Evolutionary conservation across 768 basidiomycete genomes (phyloP).

Genomic region (Cystofilobasidium ferigula): DNA sequence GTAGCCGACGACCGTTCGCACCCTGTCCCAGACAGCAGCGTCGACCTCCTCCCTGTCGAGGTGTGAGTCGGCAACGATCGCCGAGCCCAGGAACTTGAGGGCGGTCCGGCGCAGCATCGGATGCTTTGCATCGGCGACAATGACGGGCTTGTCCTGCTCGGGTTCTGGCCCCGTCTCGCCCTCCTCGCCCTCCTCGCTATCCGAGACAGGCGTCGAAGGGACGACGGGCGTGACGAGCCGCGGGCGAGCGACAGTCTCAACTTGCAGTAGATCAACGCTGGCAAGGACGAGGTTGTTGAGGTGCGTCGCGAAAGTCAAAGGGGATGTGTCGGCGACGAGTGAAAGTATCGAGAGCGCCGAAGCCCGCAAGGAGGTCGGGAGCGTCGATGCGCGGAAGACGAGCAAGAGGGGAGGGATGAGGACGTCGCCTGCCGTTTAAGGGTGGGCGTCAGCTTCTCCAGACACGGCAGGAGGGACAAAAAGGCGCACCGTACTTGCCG

Average conservation of each 20-base stretch:
- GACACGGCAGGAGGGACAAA: neutral
- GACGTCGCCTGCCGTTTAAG: slow-evolving; percentile 44
- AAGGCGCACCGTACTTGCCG: slow-evolving; percentile 52
- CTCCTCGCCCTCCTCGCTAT: slow-evolving; percentile 24
- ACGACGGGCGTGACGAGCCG: neutral
- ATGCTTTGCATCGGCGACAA: slow-evolving; percentile 51
- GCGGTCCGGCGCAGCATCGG: slow-evolving; percentile 76
- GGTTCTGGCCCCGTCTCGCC: slow-evolving; percentile 28
- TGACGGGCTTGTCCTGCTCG: slow-evolving; percentile 9
- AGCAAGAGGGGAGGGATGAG: slow-evolving; percentile 62
- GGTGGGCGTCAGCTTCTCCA: neutral
- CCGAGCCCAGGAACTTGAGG: slow-evolving; percentile 58
- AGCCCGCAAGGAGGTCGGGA: slow-evolving; percentile 63
- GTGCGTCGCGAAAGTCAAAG: slow-evolving; percentile 55
- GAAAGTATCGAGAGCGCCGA: slow-evolving; percentile 62
- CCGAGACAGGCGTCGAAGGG: neutral
- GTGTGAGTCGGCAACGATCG: slow-evolving; percentile 54
- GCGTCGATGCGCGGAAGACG: slow-evolving; percentile 49
- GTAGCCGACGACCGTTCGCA: slow-evolving; percentile 56
- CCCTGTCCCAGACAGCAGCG: slow-evolving; percentile 43
- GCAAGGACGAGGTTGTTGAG: slow-evolving; percentile 51
- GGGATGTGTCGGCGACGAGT: slow-evolving; percentile 56
- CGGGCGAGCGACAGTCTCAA: slow-evolving; percentile 35
- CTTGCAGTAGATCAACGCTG: slow-evolving; percentile 60
- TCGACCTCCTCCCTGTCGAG: slow-evolving; percentile 30